Base-by-base conservation (phyloP, 305 asterid genomes). In the Ilex paraguariensis region DNA sequence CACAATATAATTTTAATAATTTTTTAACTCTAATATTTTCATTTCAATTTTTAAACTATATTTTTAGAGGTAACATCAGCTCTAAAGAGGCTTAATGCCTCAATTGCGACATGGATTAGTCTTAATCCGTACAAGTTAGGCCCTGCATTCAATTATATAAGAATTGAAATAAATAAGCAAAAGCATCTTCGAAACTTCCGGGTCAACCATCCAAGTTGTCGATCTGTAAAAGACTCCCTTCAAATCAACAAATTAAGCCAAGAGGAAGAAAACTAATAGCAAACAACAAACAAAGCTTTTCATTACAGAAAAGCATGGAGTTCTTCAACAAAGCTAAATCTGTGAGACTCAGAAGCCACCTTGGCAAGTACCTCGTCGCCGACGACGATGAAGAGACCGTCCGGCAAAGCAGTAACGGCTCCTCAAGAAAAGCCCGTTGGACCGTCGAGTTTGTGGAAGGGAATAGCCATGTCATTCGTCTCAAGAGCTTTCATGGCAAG, bases 291-390 rank as follows among this genome's bases (percentile, higher is more conserved):
- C 33, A 21, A 36, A 33, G 12, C 40, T 54, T 70, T 36, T 36
- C 42, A 36, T 66, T 61, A 14, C 51, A 60, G 5, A 44, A 11
- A 17, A 13, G 39, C 3, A 88, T 87, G 96, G 86, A 87, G 79
- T 84, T 89, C 36, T 89, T 89, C 74, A 75, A 89, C 74, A 75
- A 74, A 2, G 90, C 93, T n/a, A 84, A 71, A 63, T 64, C 79
- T 11, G 82, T 88, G 6, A 65, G 88, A 56, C 88, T 88, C 31
- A 80, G 79, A 36, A 76, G 95, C 69, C 95, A 86, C 60, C 79
- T 81, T 10, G 86, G 77, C 10, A 88, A 88, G 57, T 88, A 82
- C 80, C 60, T 88, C 6, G 74, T 76, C 4, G 96, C 90, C 46
- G 88, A 81, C 30, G 88, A 87, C 54, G 93, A 84, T 48, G 70